Evolutionary conservation across 352 stramenopile genomes (phyloP).

Genomic region (Phytopythium delawarense): DNA sequence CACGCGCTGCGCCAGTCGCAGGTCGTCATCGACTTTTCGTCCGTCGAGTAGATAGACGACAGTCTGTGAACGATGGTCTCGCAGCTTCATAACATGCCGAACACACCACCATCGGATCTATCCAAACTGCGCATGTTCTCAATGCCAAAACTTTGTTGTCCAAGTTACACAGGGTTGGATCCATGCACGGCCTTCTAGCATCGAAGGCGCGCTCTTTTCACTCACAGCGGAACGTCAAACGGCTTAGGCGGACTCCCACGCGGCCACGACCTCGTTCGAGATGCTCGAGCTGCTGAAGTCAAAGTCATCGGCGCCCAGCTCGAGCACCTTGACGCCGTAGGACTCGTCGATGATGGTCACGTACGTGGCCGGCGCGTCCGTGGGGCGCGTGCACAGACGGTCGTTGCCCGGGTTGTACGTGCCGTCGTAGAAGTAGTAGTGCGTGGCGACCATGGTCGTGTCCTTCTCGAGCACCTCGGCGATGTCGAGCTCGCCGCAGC

Average conservation of each 20-base stretch:
- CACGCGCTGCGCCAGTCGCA: constrained; percentile 49
- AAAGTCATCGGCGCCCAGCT: constrained; percentile 56
- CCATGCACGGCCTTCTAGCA: background rate
- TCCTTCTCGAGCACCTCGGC: constrained; percentile 69
- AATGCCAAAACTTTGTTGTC: background rate
- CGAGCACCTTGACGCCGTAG: constrained; percentile 63
- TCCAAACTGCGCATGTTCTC: background rate
- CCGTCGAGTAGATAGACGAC: constrained; percentile 22
- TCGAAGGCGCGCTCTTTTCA: background rate
- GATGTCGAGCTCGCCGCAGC: constrained; percentile 78
- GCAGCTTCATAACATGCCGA: background rate
- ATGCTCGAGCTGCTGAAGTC: constrained; percentile 51
- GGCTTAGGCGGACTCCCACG: constrained; percentile 47
- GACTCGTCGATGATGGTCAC: constrained; percentile 70
- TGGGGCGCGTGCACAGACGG: constrained; percentile 48
- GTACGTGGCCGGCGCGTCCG: constrained; percentile 44
- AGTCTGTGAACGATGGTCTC: background rate
- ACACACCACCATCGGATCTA: background rate
- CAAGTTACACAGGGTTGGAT: background rate
- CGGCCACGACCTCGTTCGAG: constrained; percentile 43
- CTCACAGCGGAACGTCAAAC: background rate
- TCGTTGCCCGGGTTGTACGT: constrained; percentile 54
- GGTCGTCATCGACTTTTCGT: constrained; percentile 71
- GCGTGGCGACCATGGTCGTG: constrained; percentile 50
- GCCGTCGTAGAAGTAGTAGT: constrained; percentile 82